These are phyloP conservation scores for Penicillium psychrofluorescens DNA, from an alignment of 495 filamentous ascomycete species.

Conservation along the genomic window DNA sequence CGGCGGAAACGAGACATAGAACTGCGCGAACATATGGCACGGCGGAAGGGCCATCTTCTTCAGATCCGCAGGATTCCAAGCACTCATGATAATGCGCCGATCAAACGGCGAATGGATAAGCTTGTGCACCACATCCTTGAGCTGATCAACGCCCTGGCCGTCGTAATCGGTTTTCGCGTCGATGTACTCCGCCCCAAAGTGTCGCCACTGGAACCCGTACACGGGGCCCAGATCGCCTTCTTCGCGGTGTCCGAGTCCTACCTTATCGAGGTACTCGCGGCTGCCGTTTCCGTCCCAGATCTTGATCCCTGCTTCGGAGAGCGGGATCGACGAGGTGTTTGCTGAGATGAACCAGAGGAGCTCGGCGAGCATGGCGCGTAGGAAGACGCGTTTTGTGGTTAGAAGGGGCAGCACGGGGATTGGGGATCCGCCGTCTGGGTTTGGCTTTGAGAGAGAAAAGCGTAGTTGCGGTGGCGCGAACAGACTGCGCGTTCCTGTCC, in stretches of 20 bases:
- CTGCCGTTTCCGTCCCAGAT: slow-evolving; percentile 98
- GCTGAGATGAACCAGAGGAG: slow-evolving; percentile 95
- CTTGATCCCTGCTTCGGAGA: slow-evolving; percentile 73
- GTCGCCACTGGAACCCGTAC: slow-evolving; percentile 98
- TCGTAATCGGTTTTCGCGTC: slow-evolving; percentile 76
- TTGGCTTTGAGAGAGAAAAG: slow-evolving; percentile 66
- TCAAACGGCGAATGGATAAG: slow-evolving; percentile 78
- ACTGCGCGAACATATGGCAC: slow-evolving; percentile 99
- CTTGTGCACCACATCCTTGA: slow-evolving; percentile 79
- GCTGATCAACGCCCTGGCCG: slow-evolving; percentile 84
- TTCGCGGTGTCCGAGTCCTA: slow-evolving; percentile 70
- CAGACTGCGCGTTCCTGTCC: slow-evolving; percentile 83
- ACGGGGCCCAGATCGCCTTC: slow-evolving; percentile 91
- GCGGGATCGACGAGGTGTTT: slow-evolving; percentile 65
- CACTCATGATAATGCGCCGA: slow-evolving; percentile 77
- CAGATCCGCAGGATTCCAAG: slow-evolving; percentile 89
- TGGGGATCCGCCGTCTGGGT: slow-evolving; percentile 21
- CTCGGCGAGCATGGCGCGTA: slow-evolving; percentile 82
- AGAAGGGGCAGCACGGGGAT: slow-evolving; percentile 76
- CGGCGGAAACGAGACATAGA: slow-evolving; percentile 80
- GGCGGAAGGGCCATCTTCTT: slow-evolving; percentile 89
- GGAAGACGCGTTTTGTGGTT: slow-evolving; percentile 94
- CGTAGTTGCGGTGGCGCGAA: slow-evolving; percentile 81
- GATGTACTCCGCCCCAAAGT: slow-evolving; percentile 86
- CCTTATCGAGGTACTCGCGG: slow-evolving; percentile 76